A percentile compares a stretch with the other conserved stretches of the same genome.
phyloP scores from a whole-genome alignment of 139 green algal species.

The Tetradesmus obliquus region DNA sequence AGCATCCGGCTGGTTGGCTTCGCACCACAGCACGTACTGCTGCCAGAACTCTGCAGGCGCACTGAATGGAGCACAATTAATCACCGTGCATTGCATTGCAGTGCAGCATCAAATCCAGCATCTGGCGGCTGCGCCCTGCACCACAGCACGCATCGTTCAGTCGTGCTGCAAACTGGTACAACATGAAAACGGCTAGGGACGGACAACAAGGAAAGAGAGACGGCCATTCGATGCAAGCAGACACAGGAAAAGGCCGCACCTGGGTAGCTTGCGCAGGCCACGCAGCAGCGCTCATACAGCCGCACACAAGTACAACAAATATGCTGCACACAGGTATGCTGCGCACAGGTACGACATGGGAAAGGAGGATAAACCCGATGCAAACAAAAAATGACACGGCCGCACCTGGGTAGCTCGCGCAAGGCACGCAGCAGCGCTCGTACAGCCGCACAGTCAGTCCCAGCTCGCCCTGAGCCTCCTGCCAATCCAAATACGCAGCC shows the following conservation, averaged over 20 bases:
- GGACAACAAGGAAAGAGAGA: too few relatives aligned
- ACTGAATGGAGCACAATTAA: background rate
- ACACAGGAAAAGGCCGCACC: slow-evolving; percentile 48
- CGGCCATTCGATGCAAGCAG: too few relatives aligned
- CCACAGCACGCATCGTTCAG: slow-evolving; percentile 54
- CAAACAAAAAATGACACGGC: too few relatives aligned
- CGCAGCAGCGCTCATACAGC: slow-evolving; percentile 86
- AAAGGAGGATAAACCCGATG: background rate
- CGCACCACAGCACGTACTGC: slow-evolving; percentile 79
- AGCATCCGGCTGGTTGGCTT: slow-evolving; percentile 52
- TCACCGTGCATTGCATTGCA: background rate
- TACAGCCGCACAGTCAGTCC: slow-evolving; percentile 69
- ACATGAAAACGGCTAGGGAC: too few relatives aligned
- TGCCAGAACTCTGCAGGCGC: slow-evolving; percentile 81
- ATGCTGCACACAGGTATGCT: background rate
- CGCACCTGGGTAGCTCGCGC: slow-evolving; percentile 83
- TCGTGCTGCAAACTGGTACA: too few relatives aligned
- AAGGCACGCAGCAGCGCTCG: slow-evolving; percentile 89
- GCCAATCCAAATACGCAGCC: slow-evolving; percentile 81
- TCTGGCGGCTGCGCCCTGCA: slow-evolving; percentile 62
- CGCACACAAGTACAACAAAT: slow-evolving; percentile 21
- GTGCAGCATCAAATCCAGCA: background rate
- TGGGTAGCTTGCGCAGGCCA: slow-evolving; percentile 87
- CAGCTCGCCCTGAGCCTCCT: slow-evolving; percentile 58
- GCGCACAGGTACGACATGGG: background rate